Percentiles rank a stretch among this genome's conserved stretches.
Evolutionary conservation across 768 basidiomycete species (phyloP).

Genomic region (Serendipita sp.): DNA sequence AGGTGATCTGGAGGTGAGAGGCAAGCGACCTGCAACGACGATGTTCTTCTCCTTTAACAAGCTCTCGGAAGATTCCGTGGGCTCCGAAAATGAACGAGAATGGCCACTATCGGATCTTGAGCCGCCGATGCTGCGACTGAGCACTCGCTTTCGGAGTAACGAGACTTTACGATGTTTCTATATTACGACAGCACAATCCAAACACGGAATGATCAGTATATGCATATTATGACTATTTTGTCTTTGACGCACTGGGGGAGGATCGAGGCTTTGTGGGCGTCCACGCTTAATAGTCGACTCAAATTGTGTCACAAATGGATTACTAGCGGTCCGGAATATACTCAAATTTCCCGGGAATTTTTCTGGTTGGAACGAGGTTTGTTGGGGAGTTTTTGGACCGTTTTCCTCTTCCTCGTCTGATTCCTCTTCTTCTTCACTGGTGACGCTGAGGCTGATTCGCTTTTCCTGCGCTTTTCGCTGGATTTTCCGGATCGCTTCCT

Average conservation of each 20-base stretch:
- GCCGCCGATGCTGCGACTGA: not conserved
- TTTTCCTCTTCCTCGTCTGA: not conserved
- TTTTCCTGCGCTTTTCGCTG: not conserved
- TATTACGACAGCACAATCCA: not conserved
- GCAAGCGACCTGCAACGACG: not conserved
- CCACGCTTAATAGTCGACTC: too few species aligned
- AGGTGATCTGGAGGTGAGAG: not conserved
- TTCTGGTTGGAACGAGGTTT: not conserved
- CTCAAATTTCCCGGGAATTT: too few species aligned
- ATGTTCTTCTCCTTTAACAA: not conserved
- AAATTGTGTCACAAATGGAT: not conserved
- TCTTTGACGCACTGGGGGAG: too few species aligned
- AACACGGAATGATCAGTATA: too few species aligned
- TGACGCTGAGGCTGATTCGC: not conserved
- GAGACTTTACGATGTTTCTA: not conserved
- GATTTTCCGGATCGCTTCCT: not conserved
- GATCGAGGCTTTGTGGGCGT: too few species aligned
- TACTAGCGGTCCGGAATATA: not conserved
- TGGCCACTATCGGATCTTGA: not conserved
- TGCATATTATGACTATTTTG: too few species aligned
- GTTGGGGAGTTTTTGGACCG: not conserved
- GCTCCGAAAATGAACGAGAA: not conserved
- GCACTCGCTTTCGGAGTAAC: not conserved
- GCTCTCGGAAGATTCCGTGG: not conserved
- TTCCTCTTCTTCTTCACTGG: slow-evolving; percentile 1